Evolutionary conservation across 208 protist genomes (phyloP), one percentile per base, ranked within the genome.

Genomic region (Leishmania guyanensis): DNA sequence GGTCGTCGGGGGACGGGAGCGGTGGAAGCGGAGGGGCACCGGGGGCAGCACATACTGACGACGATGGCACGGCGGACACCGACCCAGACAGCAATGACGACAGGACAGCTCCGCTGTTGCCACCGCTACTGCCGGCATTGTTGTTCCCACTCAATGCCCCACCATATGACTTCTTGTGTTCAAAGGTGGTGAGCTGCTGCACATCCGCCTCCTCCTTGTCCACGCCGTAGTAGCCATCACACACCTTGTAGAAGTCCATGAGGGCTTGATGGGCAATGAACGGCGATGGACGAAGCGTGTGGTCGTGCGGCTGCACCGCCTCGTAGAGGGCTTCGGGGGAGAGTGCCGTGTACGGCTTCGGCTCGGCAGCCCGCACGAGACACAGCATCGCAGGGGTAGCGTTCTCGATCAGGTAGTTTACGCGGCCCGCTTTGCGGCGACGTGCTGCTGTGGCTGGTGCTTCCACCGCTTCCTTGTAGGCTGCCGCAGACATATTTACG

Each of bases 241-340:
- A 85, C 12, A 84, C 84, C 17, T 87, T 86, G 80, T 97, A 97
- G 68, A 97, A 93, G 66, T 97, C 90, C 76, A 95, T 89, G 33
- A 95, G 39, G n/a, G 89, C 88, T 77, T 95, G 93, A 51, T 95
- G 91, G 53, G 92, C 84, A 22, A 93, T 86, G 74, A 92, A 88
- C 5, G 90, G 82, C 3, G 89, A 86, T 9, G 93, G 87, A 53
- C 93, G 90, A 14, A 93, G 81, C 5, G 83, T 81, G 81, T 90
- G 89, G 77, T 95, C 88, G 74, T 89, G 81, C 22, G 93, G 91
- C 73, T 89, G 84, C 33, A 88, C 87, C 16, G 89, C 82, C 54
- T 87, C 70, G 75, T 71, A 69, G 56, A 95, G 79, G 43, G 87
- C 72, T 10, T 92, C 87, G n/a, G 83, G 43, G 5, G 88, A 77